Evolutionary conservation across 768 basidiomycete species (phyloP).

Genomic region (Rhodosporidiobolus sp.): DNA sequence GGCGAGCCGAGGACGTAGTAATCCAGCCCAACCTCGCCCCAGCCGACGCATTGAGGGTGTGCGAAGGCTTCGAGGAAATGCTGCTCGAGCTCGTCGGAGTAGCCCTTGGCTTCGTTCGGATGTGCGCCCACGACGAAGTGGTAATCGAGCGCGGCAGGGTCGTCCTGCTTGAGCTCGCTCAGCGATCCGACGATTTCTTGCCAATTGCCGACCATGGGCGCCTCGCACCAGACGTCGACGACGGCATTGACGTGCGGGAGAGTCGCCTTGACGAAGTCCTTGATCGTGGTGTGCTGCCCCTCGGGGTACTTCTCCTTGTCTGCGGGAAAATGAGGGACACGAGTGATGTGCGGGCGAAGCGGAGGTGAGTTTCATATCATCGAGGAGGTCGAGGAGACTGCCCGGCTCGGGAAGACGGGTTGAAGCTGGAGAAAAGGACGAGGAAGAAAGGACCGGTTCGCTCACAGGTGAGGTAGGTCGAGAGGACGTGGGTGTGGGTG

Average conservation of each 20-base stretch:
- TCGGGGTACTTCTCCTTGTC: constrained; percentile 59
- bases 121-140: constrained; percentile 69
- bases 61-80: constrained; percentile 58
- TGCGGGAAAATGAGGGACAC: too few relatives aligned
- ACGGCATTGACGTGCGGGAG: constrained; percentile 53
- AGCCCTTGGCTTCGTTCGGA: constrained; percentile 68
- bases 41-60: constrained; percentile 78
- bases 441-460: too few relatives aligned
- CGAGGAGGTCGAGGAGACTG: too few relatives aligned
- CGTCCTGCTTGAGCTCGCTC: constrained; percentile 17
- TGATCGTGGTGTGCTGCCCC: constrained; percentile 58
- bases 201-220: neutral
- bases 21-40: constrained; percentile 81
- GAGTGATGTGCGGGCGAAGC: too few relatives aligned
- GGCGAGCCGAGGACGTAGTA: constrained; percentile 80
- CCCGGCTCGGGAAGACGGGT: neutral
- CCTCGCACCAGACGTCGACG: constrained; percentile 86
- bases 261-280: constrained; percentile 65
- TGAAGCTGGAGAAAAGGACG: neutral
- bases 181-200: constrained; percentile 13
- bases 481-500: constrained; percentile 79
- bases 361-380: neutral
- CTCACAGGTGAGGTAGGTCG: constrained; percentile 64
- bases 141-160: constrained; percentile 56
- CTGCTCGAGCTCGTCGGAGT: constrained; percentile 65